Conservation (phyloP, 305 asterid genomes). For the Rubia balearica region DNA sequence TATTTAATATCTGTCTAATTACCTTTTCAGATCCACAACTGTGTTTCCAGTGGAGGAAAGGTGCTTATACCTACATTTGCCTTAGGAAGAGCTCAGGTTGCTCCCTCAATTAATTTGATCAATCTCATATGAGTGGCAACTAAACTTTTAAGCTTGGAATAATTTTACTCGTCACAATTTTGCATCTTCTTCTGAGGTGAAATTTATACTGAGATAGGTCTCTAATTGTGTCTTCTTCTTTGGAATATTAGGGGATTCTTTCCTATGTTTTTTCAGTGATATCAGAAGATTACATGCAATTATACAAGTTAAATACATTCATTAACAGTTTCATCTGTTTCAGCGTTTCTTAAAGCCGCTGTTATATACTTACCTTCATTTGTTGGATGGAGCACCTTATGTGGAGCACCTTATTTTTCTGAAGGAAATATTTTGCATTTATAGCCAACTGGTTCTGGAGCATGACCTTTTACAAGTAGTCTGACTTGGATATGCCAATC, state of each 20-base stretch:
- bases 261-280: background rate
- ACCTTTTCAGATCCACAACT: conserved; percentile 61
- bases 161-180: background rate
- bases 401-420: background rate
- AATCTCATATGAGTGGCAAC: background rate
- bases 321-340: background rate
- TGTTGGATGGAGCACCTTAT: too few relatives aligned
- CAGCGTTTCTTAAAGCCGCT: background rate
- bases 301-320: background rate
- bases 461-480: background rate
- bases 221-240: background rate
- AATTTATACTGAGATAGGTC: background rate
- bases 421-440: too few relatives aligned
- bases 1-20: background rate
- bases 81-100: conserved; percentile 91
- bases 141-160: background rate
- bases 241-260: background rate
- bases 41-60: conserved; percentile 81
- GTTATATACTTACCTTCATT: background rate
- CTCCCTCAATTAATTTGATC: conserved; percentile 6
- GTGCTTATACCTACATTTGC: conserved; percentile 94
- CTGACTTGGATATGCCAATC: background rate
- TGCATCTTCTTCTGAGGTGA: too few relatives aligned
- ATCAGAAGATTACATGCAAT: background rate
- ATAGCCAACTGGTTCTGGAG: too few relatives aligned